A percentile compares a stretch with the other conserved stretches of the same genome.
These are phyloP conservation scores for Ascochyta lentis DNA, from an alignment of 2,329 filamentous ascomycete genomes.

Conservation along the genomic window DNA sequence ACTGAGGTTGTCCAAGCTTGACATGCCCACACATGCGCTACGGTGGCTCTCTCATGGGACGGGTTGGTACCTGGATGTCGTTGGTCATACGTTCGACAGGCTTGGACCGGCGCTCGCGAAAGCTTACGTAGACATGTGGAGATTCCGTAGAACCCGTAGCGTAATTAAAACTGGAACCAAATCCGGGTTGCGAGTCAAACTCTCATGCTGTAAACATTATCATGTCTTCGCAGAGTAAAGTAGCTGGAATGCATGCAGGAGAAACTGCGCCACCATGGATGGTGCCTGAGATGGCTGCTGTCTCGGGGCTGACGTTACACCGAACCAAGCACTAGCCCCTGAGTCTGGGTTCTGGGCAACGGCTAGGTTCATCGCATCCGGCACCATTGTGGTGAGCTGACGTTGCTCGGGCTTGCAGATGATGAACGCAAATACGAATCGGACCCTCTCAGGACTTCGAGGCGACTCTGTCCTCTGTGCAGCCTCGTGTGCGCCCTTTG, in stretches of 20 bases:
- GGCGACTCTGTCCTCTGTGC: conserved; percentile 3
- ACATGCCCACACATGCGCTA: conserved; percentile 4
- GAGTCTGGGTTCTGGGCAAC: conserved; percentile 7
- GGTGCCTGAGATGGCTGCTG: conserved; percentile 6
- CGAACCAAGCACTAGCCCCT: conserved; percentile 8
- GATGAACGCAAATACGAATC: conserved; percentile 15
- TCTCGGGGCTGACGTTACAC: conserved; percentile 12
- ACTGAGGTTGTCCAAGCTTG: conserved; percentile 1
- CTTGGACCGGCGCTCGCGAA: not conserved
- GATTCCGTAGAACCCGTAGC: conserved; percentile 11
- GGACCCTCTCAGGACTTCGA: conserved; percentile 1
- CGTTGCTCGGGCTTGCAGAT: conserved; percentile 15
- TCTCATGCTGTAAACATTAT: not conserved
- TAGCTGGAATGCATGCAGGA: conserved; percentile 3
- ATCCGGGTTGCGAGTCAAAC: conserved; percentile 1
- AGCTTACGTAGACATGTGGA: conserved; percentile 16
- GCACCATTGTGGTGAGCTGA: conserved; percentile 16
- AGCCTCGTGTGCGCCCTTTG: not conserved
- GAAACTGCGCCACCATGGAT: conserved; percentile 5
- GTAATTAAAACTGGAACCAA: conserved; percentile 9
- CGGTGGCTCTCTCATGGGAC: not conserved
- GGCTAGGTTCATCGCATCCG: conserved; percentile 10
- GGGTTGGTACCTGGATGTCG: not conserved
- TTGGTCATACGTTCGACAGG: conserved; percentile 1
- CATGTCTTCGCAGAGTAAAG: conserved; percentile 3